These are phyloP conservation scores for Nyctanthes arbortristis DNA, from an alignment of 257 asterid genomes.

Conservation along the genomic window DNA sequence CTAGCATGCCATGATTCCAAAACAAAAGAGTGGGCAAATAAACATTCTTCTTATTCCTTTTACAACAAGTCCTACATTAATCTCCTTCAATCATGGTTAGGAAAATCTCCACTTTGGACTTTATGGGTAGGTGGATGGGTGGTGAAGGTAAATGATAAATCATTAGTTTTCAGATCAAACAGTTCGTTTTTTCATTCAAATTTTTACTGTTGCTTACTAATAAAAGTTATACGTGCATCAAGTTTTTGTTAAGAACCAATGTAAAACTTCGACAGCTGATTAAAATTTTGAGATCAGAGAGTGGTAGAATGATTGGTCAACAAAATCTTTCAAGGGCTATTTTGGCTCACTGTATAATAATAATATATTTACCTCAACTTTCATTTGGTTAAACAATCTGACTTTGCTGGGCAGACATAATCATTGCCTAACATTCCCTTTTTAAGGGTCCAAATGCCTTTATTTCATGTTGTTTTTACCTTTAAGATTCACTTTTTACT, in stretches of 20 bases:
- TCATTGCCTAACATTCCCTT: conserved; percentile 48
- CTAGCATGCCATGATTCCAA: conserved; percentile 37
- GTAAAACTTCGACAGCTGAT: too few relatives aligned
- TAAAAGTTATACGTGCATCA: neutral
- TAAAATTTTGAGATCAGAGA: neutral
- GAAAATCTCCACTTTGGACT: conserved; percentile 59
- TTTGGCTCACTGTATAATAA: neutral
- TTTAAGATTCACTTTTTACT: conserved; percentile 17
- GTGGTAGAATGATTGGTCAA: neutral
- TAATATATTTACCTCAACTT: conserved; percentile 1
- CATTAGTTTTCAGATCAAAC: neutral
- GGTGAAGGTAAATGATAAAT: neutral
- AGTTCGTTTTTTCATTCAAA: too few relatives aligned
- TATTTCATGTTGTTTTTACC: conserved; percentile 34
- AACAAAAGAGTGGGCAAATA: conserved; percentile 25
- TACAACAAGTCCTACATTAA: conserved; percentile 24
- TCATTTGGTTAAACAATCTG: conserved; percentile 32
- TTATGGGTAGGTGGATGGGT: conserved; percentile 5
- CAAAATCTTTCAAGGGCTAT: conserved; percentile 22
- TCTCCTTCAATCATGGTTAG: conserved; percentile 45
- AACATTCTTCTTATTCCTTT: conserved; percentile 35
- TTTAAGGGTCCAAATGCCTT: conserved; percentile 38
- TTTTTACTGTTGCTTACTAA: too few relatives aligned
- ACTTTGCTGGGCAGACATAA: conserved; percentile 53
- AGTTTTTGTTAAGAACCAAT: neutral